These are phyloP conservation scores for Prunus salicina DNA, from an alignment of 306 rosid genomes.

Conservation along the genomic window DNA sequence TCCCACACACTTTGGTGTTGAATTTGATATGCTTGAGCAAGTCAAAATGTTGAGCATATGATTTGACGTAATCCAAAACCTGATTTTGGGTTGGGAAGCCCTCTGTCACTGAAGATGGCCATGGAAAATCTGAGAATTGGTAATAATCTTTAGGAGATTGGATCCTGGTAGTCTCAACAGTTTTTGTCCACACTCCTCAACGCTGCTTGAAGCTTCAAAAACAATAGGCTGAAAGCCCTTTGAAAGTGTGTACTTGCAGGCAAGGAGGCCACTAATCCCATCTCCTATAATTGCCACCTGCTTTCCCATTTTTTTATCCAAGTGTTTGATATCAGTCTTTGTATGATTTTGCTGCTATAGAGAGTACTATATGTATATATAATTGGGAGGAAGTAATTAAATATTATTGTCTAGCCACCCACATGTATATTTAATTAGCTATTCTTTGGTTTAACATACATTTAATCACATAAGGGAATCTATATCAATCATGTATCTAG, in stretches of 20 bases:
- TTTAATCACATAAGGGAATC: not conserved
- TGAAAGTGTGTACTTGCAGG: constrained; percentile 51
- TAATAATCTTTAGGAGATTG: constrained; percentile 42
- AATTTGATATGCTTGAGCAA: constrained; percentile 43
- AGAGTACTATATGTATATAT: not conserved
- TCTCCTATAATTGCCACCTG: constrained; percentile 54
- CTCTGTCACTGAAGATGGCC: constrained; percentile 48
- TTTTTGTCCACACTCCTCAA: constrained; percentile 59
- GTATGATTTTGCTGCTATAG: too few relatives aligned
- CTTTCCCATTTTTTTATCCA: not conserved
- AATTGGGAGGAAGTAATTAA: not conserved
- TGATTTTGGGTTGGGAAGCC: constrained; percentile 36
- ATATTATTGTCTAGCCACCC: not conserved
- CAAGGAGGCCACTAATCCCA: constrained; percentile 65
- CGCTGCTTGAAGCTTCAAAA: constrained; percentile 37
- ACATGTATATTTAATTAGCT: not conserved
- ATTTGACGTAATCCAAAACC: constrained; percentile 37
- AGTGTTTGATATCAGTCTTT: not conserved
- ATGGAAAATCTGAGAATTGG: constrained; percentile 64
- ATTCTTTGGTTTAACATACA: not conserved
- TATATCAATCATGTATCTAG: too few relatives aligned
- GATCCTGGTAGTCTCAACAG: constrained; percentile 42
- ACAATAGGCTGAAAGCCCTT: constrained; percentile 54
- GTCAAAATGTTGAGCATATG: constrained; percentile 50
- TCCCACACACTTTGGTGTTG: constrained; percentile 31